A percentile compares a stretch with the other conserved stretches of the same genome.
Evolutionary conservation across 2,329 filamentous ascomycete genomes (phyloP).

Genomic region (Teratosphaeria gauchensis): DNA sequence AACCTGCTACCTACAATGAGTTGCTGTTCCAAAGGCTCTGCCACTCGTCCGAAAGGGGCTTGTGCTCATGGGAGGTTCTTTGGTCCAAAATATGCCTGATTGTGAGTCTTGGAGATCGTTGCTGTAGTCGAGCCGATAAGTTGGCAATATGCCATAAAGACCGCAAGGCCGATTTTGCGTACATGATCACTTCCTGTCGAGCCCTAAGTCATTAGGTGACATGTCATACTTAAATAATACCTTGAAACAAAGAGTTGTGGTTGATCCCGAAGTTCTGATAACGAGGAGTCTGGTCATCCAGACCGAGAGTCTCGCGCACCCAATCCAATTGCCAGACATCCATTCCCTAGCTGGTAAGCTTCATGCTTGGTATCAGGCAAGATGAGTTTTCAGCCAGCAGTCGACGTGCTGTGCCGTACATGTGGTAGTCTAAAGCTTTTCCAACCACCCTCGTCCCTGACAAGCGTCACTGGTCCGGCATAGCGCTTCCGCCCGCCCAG

Average conservation of each 20-base stretch:
- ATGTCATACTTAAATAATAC: too few species aligned
- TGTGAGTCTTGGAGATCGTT: not conserved
- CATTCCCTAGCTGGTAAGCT: not conserved
- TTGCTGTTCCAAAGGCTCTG: not conserved
- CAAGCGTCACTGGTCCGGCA: slow-evolving; percentile 22
- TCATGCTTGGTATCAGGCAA: not conserved
- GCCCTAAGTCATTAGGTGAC: too few species aligned
- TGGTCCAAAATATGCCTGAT: not conserved
- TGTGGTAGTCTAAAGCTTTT: not conserved
- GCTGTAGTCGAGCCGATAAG: not conserved
- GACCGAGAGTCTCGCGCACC: too few species aligned
- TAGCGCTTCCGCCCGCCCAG: slow-evolving; percentile 10
- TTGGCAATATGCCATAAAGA: not conserved
- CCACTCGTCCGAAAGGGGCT: not conserved
- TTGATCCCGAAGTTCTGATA: too few species aligned
- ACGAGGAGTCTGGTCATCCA: too few species aligned
- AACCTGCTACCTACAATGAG: not conserved
- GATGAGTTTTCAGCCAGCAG: not conserved
- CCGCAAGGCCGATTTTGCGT: too few species aligned
- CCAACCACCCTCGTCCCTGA: not conserved
- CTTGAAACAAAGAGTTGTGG: too few species aligned
- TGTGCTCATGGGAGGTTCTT: not conserved
- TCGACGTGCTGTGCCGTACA: not conserved
- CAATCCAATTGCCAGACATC: not conserved
- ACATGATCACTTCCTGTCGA: too few species aligned